phyloP scores from a whole-genome alignment of 148 eudicot genomes.

The Heliosperma pusillum region DNA sequence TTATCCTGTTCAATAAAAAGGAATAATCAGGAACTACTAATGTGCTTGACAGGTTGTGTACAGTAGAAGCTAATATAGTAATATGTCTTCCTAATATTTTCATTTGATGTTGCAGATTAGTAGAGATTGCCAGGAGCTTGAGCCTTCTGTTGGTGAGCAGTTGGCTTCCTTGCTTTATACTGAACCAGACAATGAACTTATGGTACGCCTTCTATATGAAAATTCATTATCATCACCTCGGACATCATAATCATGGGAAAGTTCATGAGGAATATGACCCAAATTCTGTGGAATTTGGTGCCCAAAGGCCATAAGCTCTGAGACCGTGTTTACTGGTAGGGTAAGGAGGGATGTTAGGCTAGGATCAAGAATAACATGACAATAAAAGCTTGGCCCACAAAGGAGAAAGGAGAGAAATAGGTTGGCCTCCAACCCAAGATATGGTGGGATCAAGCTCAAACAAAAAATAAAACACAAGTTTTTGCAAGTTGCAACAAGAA shows the following conservation, averaged over 20 bases:
- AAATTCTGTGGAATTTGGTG: not conserved
- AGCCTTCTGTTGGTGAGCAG: conserved; percentile 89
- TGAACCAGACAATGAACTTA: conserved; percentile 95
- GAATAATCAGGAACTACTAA: not conserved
- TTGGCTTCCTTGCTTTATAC: conserved; percentile 91
- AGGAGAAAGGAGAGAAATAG: too few species aligned
- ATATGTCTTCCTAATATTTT: not conserved
- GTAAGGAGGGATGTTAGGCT: too few species aligned
- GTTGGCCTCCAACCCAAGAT: too few species aligned
- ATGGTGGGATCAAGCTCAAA: too few species aligned
- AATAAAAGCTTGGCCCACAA: too few species aligned
- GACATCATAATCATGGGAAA: too few species aligned
- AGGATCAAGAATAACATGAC: too few species aligned
- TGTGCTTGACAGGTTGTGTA: conserved; percentile 5
- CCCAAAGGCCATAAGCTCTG: not conserved
- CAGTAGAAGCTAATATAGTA: not conserved
- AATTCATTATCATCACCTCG: not conserved
- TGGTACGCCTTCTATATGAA: conserved; percentile 43
- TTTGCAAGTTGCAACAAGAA: too few species aligned
- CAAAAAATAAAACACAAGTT: too few species aligned
- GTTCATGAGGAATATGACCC: not conserved
- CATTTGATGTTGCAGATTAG: conserved; percentile 60
- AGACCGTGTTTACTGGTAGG: too few species aligned
- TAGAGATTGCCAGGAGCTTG: conserved; percentile 97
- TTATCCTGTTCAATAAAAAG: not conserved